Base-by-base conservation (phyloP, 805 yeast species). In the Cyberlindnera japonica region DNA sequence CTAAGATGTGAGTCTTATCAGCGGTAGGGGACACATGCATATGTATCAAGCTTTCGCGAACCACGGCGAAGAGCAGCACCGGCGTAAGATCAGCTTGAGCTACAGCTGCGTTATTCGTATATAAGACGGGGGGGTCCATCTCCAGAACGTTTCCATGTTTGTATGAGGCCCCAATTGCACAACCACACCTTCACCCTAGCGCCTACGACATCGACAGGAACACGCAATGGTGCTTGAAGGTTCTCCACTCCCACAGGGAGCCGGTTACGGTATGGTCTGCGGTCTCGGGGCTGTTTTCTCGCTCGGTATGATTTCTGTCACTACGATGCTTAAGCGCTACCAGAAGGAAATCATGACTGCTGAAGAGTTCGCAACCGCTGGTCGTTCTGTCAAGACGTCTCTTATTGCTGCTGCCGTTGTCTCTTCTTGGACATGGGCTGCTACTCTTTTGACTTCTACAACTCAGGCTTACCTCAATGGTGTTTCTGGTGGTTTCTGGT, bases 391-490 rank as follows among this genome's bases (percentile, higher is more conserved):
- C 30, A 84, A 83, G 53, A 80, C 91, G 0, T 93, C 93, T 35
- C 69, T 90, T 50, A 82, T 88, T 47, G 81, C 91, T 5, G 81
- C 95, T 7, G 95, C 96, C 7, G 96, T 90, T 22, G 96, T 89
- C 8, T 81, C 91, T 11, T 81, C 91, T 8, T 90, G 98, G 98
- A 88, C 96, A 9, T 82, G 89, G 89, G 85, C 85, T n/a, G 86
- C 88, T 3, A 85, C 95, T 2, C 64, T 85, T 35, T 67, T 85
- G 23, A 80, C 79, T 27, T 79, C 88, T 3, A 77, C 95, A 1
- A 77, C 95, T 16, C 89, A 83, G 59, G 86, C 86, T 17, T 89
- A 85, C 62, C 67, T 67, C 31, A 71, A 79, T 43, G 98, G 98
- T 54, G 75, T 90, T 29, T 63, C 53, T 39, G 61, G 59, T 35